phyloP scores from a whole-genome alignment of 2,329 filamentous ascomycete genomes.

The Meredithiella fracta region DNA sequence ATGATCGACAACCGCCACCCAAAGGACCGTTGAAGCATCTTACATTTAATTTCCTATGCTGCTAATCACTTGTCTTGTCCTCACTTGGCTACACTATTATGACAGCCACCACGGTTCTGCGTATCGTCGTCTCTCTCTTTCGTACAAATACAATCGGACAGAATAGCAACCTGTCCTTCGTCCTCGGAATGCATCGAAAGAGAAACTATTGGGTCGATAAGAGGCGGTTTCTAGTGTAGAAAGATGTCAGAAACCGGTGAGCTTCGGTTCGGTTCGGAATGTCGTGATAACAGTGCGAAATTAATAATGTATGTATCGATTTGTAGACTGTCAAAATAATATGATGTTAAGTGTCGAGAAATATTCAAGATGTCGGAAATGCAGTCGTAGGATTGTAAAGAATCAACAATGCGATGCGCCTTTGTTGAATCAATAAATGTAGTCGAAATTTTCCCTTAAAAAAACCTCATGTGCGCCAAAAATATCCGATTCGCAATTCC shows the following conservation, averaged over 20 bases:
- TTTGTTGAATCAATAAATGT: not conserved
- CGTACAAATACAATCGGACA: slow-evolving; percentile 12
- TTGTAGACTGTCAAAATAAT: too few species aligned
- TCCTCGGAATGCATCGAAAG: slow-evolving; percentile 14
- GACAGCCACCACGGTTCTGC: not conserved
- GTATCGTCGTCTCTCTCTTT: slow-evolving; percentile 5
- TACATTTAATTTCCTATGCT: not conserved
- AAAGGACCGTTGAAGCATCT: not conserved
- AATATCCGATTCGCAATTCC: not conserved
- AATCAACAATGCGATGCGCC: too few species aligned
- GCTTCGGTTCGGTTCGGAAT: too few species aligned
- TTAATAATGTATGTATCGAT: too few species aligned
- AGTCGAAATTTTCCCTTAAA: not conserved
- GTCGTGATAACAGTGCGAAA: too few species aligned
- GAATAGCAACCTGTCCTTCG: slow-evolving; percentile 13
- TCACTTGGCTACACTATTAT: slow-evolving; percentile 1
- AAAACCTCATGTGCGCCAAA: not conserved
- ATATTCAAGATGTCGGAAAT: too few species aligned
- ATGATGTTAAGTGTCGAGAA: too few species aligned
- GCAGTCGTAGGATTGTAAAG: too few species aligned
- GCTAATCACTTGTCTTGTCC: not conserved
- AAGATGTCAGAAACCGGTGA: not conserved
- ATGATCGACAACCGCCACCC: not conserved
- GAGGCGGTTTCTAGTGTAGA: not conserved
- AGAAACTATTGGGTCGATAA: not conserved